Conservation (phyloP, 192 early-diverging fungal species). For the Powellomyces hirtus region DNA sequence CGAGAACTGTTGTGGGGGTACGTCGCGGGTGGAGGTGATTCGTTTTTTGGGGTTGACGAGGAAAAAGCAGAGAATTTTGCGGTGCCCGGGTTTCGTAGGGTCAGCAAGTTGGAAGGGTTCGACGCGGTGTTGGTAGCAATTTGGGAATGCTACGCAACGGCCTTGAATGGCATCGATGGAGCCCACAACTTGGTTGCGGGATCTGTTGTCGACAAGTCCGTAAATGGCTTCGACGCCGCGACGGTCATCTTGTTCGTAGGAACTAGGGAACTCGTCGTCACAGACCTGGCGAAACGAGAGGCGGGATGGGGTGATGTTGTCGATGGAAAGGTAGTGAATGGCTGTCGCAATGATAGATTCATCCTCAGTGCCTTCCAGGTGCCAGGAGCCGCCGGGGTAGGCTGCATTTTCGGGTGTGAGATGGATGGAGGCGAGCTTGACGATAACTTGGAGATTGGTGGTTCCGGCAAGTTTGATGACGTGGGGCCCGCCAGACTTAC, state of each 20-base stretch:
- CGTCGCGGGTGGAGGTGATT: constrained; percentile 49
- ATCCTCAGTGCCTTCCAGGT: constrained; percentile 69
- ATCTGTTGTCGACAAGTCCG: constrained; percentile 34
- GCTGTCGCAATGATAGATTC: constrained; percentile 74
- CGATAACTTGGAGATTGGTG: constrained; percentile 68
- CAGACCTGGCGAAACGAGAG: constrained; percentile 56
- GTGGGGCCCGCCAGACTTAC: constrained; percentile 26
- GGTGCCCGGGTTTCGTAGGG: constrained; percentile 56
- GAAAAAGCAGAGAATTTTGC: constrained; percentile 71
- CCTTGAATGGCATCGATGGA: constrained; percentile 46
- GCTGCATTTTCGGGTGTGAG: constrained; percentile 64
- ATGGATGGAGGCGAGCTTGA: constrained; percentile 69
- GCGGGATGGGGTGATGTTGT: constrained; percentile 65
- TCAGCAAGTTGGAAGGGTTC: constrained; percentile 61
- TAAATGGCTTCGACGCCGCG: constrained; percentile 4
- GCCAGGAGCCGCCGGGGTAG: constrained; percentile 61
- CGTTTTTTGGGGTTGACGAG: constrained; percentile 60
- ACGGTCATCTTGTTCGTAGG: constrained; percentile 1
- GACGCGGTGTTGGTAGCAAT: constrained; percentile 69
- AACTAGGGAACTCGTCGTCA: background rate
- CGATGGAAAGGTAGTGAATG: constrained; percentile 68
- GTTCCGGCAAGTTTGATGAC: constrained; percentile 27
- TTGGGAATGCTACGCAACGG: constrained; percentile 70
- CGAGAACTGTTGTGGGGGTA: constrained; percentile 64
- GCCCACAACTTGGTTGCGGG: constrained; percentile 42